Evolutionary conservation across 2,329 filamentous ascomycete genomes (phyloP), one percentile per base, ranked within the genome.

Genomic region (Fusarium sp.): DNA sequence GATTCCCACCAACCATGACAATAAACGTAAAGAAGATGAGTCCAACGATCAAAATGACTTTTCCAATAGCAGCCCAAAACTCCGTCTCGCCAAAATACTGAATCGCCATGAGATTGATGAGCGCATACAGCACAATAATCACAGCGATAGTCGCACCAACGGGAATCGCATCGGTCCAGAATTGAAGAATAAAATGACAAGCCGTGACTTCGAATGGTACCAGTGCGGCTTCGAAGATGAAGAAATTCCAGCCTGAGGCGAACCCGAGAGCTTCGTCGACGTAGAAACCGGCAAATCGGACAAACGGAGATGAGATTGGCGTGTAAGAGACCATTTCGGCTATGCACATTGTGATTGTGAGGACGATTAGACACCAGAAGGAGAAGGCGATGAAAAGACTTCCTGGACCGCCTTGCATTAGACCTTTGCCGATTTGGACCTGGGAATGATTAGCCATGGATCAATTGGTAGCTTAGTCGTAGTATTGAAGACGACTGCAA

Each of bases 1-100:
- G 94, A 74, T 96, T 96, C 6, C 93, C 94, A 12, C 94, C 94
- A 2, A 96, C 83, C 91, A 96, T 96, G 72, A 91, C 90, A 72
- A 97, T 87, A 78, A 97, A 94, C 5, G 94, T 96, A 83, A 94
- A 95, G 71, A 90, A 76, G 74, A 95, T 88, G 57, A 96, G 86
- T 2, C 89, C 92, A 40, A 94, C 82, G 67, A 93, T 93, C 57
- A 95, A 86, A 5, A 95, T 75, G 6, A 94, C 88, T 33, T 95
- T 94, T 61, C 91, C 91, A 5, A 93, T 80, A 5, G 93, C 91
- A 25, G 91, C 89, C 87, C 88, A 90, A 78, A 97, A 96, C 79
- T 96, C 94, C 1, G 91, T 88, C 81, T 94, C 92, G 49, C 93
- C 93, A 66, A 93, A 95, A 86, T 88, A 94, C 72, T 92, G 86